phyloP scores from a whole-genome alignment of 441 rosid genomes.

The Adansonia gregorii region DNA sequence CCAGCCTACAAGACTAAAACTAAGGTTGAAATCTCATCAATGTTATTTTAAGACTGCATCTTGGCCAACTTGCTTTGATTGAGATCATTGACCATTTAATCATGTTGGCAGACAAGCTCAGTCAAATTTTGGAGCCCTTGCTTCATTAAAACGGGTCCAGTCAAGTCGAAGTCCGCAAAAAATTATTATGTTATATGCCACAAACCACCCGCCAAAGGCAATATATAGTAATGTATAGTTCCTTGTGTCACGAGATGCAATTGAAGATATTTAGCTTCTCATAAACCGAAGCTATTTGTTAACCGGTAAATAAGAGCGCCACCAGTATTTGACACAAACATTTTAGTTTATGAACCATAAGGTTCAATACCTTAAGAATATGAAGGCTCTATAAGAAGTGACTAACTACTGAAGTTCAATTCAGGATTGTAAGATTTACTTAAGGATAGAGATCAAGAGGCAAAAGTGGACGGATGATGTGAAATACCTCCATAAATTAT shows the following conservation, averaged over 20 bases:
- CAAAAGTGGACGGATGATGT: background rate
- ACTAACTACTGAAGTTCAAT: background rate
- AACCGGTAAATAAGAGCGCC: background rate
- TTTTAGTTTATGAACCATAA: background rate
- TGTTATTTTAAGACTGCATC: background rate
- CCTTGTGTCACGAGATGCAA: background rate
- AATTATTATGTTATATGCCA: background rate
- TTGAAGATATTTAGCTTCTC: conserved; percentile 8
- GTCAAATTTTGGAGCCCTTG: background rate
- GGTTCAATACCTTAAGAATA: background rate
- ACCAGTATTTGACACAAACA: background rate
- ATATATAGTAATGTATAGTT: conserved; percentile 1
- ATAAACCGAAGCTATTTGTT: background rate
- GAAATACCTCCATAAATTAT: conserved; percentile 72
- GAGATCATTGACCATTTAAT: background rate
- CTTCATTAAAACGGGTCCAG: background rate
- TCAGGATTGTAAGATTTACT: background rate
- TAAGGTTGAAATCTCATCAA: background rate
- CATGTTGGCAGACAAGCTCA: background rate
- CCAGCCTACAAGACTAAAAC: background rate
- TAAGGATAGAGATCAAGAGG: conserved; percentile 1
- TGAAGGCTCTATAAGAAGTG: background rate
- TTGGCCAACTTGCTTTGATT: background rate
- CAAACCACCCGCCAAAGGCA: background rate
- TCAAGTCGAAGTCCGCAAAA: background rate